Evolutionary conservation across 139 green algal genomes (phyloP), one percentile per base, ranked within the genome.

Genomic region (Chlamydomonas asymmetrica): DNA sequence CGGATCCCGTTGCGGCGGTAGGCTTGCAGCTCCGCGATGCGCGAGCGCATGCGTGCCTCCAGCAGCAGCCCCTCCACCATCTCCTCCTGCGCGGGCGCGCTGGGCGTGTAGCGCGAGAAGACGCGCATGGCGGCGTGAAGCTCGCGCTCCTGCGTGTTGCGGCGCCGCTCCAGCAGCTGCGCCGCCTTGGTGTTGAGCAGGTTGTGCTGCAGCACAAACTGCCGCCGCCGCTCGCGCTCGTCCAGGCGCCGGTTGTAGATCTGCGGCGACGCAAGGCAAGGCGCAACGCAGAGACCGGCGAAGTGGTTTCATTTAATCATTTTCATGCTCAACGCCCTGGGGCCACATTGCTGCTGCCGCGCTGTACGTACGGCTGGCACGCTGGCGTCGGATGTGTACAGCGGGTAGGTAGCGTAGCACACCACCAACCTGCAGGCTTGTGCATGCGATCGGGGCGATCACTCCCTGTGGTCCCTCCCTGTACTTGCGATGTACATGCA

Each of bases 21-120:
- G 75, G 96, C 87, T 67, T 93, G 86, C 72, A 98, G 84, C 85
- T 98, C 89, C 39, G 79, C 74, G 66, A 71, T 94, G 52, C 94
- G 90, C 5, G 83, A 65, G 18, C 95, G 79, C 57, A 98, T 77
- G n/a, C 89, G 80, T 25, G 83, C 66, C 89, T 99, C 95, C 5
- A 91, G 72, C 32, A 97, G 72, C 73, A 93, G 52, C 3, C 94
- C 94, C 52, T 97, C 90, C 45, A 93, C 82, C 48, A 98, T 63
- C 50, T 86, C 84, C 60, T 98, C 91, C 65, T 95, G 92, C 61
- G 91, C 90, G 2, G 81, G 29, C n/a, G n/a, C n/a, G n/a, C 57
- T 76, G 70, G 45, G 45, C 45, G 13, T 52, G 63, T 94, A 98
- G 10, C 93, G 71, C 16, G 91, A 92, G 80, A 98, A 92, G 48